A percentile compares a stretch with the other conserved stretches of the same genome.
Conservation (phyloP, 139 green algal species). For the Haematococcus lacustris region DNA sequence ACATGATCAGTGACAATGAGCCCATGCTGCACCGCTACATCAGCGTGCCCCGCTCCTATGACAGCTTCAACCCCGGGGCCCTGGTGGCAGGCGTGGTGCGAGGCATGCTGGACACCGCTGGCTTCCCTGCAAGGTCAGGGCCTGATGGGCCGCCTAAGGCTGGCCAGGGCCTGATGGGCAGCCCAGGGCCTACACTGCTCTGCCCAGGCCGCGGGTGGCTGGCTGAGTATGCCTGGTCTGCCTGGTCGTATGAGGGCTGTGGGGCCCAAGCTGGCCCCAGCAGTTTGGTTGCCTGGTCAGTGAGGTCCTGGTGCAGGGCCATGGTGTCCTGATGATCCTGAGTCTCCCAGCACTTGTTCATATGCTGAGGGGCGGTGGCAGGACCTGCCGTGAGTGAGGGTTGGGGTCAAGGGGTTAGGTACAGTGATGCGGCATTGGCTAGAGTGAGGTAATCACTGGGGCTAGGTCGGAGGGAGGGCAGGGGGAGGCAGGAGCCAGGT, state of each 20-base stretch:
- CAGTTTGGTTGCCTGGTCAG: not conserved
- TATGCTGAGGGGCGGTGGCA: no score
- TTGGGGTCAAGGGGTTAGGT: no score
- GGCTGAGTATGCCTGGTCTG: not conserved
- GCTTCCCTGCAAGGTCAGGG: conserved; percentile 74
- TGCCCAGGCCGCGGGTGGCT: not conserved
- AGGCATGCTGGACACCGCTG: conserved; percentile 80
- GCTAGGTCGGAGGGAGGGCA: no score
- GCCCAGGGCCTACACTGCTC: not conserved
- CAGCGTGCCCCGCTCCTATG: conserved; percentile 86
- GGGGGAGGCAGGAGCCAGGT: no score
- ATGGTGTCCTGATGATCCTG: not conserved
- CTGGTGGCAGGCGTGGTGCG: conserved; percentile 89
- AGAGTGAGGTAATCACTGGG: no score
- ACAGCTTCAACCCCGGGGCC: conserved; percentile 78
- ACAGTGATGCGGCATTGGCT: no score
- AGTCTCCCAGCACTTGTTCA: no score
- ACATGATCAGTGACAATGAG: conserved; percentile 93
- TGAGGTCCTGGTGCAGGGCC: not conserved
- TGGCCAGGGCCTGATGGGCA: not conserved
- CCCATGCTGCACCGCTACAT: conserved; percentile 82
- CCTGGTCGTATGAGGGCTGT: not conserved
- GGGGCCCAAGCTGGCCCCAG: not conserved
- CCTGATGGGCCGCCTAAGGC: not conserved
- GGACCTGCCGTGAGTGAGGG: no score